Percentiles rank a stretch among this genome's conserved stretches.
Conservation (phyloP, 2,329 filamentous ascomycete species). For the Amauroascus verrucosus region DNA sequence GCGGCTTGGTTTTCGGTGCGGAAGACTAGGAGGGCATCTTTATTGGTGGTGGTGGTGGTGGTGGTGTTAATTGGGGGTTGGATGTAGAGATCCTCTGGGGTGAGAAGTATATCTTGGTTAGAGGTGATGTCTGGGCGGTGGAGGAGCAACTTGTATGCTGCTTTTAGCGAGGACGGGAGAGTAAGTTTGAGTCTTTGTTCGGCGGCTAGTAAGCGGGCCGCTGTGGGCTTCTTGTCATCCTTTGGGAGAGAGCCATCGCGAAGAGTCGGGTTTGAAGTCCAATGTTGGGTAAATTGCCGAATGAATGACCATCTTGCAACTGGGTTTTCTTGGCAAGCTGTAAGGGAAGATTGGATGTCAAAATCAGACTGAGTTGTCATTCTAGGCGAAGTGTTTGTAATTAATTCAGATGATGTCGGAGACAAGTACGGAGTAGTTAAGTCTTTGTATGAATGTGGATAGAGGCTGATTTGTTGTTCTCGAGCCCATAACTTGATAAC, state of each 20-base stretch:
- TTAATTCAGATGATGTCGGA: no score
- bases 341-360: not conserved
- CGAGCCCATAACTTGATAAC: not conserved
- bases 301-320: not conserved
- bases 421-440: no score
- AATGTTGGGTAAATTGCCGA: not conserved
- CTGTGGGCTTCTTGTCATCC: not conserved
- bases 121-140: conserved; percentile 2
- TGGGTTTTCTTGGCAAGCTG: not conserved
- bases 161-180: not conserved
- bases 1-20: conserved; percentile 4
- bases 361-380: not conserved
- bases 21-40: not conserved
- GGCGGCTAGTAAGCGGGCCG: not conserved
- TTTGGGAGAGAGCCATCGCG: not conserved
- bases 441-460: no score
- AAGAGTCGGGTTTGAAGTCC: not conserved
- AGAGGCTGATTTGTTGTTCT: not conserved
- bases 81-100: conserved; percentile 1
- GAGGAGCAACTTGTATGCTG: conserved; percentile 1
- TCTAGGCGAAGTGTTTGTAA: not conserved
- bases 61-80: not conserved
- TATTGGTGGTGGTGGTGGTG: not conserved
- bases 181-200: not conserved
- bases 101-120: not conserved